Base-by-base conservation (phyloP, 1,284 basidiomycete genomes). In the Rhodotorula sp. region DNA sequence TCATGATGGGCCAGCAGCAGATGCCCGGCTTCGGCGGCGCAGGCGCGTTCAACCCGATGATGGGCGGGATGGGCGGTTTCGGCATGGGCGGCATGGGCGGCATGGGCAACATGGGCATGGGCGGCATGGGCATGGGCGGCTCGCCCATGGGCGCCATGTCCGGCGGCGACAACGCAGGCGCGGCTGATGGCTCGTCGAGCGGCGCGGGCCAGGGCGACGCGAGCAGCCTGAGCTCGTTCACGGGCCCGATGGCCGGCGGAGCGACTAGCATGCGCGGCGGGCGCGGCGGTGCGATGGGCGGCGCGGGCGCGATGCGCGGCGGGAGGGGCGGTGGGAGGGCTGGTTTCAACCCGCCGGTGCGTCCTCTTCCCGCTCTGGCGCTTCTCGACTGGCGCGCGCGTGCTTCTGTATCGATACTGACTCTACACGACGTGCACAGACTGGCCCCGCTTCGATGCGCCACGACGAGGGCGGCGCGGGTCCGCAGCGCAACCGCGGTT, bases 1-100 rank as follows among this genome's bases (percentile, higher is more conserved):
- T 64, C 21, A 66, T 61, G 62, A 69, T 69, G 71, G 81, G 79
- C 79, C 79, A 80, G 7, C 82, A 81, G 76, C 80, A 81, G n/a
- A 69, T 62, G n/a, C 68, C 73, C 61, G 80, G 78, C 48, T 80
- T 78, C 84, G 67, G 44, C 27, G 66, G 64, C 34, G 34, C 34
- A 34, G 34, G 34, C 16, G 67, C 27, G 46, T 46, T 45, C 55
- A 60, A 49, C 58, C 58, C 58, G 23, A 60, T 60, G 50, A 73
- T 73, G 54, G 75, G 64, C 52, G 67, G 66, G 3, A 68, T 72
- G 64, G 67, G 64, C 17, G 59, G 44, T 19, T 34, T 41, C 10
- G 46, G 63, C n/a, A 45, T 60, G 59, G 59, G 65, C 61, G 46
- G 46, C 25, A 68, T 70, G 49, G 75, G 67, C 25, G 67, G 66